phyloP scores from a whole-genome alignment of 2,329 filamentous ascomycete species.

The Diaporthe eres region DNA sequence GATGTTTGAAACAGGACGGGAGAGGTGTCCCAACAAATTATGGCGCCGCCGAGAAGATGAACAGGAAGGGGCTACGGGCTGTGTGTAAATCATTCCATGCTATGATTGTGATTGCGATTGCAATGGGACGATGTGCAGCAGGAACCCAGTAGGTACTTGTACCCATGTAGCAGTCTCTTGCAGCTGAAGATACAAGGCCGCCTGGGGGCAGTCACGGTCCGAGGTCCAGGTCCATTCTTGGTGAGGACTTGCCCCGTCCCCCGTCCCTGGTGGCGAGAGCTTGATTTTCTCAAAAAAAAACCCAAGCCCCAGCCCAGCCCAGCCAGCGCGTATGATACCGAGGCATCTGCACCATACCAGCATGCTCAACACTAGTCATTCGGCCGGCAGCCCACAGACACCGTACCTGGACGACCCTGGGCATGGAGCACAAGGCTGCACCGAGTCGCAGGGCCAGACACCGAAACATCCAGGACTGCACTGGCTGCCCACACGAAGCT shows the following conservation, averaged over 20 bases:
- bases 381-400: conserved; percentile 3
- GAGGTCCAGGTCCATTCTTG: conserved; percentile 8
- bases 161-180: conserved; percentile 10
- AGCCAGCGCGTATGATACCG: conserved; percentile 18
- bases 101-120: conserved; percentile 11
- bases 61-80: background rate
- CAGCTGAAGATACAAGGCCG: conserved; percentile 13
- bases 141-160: conserved; percentile 25
- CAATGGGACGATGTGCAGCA: conserved; percentile 14
- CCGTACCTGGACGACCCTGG: conserved; percentile 1
- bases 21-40: conserved; percentile 31
- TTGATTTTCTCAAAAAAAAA: conserved; percentile 19
- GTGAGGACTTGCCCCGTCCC: background rate
- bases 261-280: conserved; percentile 23
- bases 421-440: background rate
- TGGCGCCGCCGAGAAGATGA: background rate
- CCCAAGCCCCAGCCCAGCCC: conserved; percentile 1
- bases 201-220: conserved; percentile 5
- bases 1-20: conserved; percentile 25
- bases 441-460: conserved; percentile 7
- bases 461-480: background rate
- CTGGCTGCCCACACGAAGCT: background rate
- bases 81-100: conserved; percentile 1
- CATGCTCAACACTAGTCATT: conserved; percentile 31
- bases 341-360: conserved; percentile 29